Evolutionary conservation across 768 basidiomycete species (phyloP), one percentile per base, ranked within the genome.

Genomic region (Grammothele lineata): DNA sequence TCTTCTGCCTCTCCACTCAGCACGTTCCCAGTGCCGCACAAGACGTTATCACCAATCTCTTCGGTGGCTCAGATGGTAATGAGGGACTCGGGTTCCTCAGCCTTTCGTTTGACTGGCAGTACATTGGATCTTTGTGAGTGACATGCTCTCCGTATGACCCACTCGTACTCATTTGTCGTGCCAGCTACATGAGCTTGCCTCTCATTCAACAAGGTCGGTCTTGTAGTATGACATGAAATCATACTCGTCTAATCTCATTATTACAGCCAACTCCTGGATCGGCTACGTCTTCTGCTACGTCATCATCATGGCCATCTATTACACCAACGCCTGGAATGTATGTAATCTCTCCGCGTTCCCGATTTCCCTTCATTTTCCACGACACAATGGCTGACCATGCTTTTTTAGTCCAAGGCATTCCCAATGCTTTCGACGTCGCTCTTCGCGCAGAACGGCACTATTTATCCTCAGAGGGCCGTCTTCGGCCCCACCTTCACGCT

Each of bases 51-150:
- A 83, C 81, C 3, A 77, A 80, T 47, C 50, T 87, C 0, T 85
- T 87, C 49, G 85, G 85, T 22, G 85, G 85, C 5, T 66, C 76
- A 3, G 70, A 77, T 26, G 81, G 74, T 23, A 87, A 86, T 54
- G 83, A 87, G 60, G 84, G 83, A 0, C 67, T 86, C 33, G 83
- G 84, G 0, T 56, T 85, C 17, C 45, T 80, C 33, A 77, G 75
- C 27, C 46, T 86, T 33, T 77, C 78, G 17, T 74, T 85, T 37
- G 84, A 85, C 55, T 87, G 81, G 81, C 78, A 81, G 50, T 81
- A 81, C 53, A 78, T 83, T 50, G 74, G 74, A 0, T 78, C 78
- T n/a, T 26, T 22, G 55, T 62, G 32, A 22, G 62, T 56, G n/a
- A n/a, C n/a, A n/a, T n/a, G n/a, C n/a, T n/a, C n/a, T n/a, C n/a